Percentiles rank a stretch among this genome's conserved stretches.
Evolutionary conservation across 371 early-diverging fungal genomes (phyloP).

Genomic region (Entomophthora muscae): DNA sequence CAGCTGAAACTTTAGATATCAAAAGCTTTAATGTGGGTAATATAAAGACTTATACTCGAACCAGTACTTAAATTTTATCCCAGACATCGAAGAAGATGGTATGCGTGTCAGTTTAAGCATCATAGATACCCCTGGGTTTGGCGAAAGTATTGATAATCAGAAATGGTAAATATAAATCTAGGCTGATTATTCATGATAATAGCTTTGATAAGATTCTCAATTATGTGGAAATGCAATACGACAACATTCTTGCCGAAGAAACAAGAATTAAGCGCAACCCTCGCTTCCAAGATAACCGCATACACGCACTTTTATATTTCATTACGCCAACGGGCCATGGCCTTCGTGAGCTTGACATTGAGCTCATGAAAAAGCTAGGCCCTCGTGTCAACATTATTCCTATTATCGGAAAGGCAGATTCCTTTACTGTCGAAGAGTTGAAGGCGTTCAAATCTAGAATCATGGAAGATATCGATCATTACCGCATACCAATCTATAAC

Average conservation of each 20-base stretch:
- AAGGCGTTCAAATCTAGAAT: constrained; percentile 70
- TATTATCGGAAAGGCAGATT: constrained; percentile 64
- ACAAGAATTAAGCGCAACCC: constrained; percentile 87
- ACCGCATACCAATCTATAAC: constrained; percentile 80
- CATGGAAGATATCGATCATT: constrained; percentile 83
- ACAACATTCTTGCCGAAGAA: constrained; percentile 90
- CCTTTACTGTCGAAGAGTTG: constrained; percentile 52
- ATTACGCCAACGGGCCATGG: constrained; percentile 95
- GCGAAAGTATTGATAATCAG: constrained; percentile 77
- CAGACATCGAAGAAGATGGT: constrained; percentile 92
- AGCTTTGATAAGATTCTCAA: constrained; percentile 70
- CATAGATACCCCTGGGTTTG: constrained; percentile 96
- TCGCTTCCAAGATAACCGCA: constrained; percentile 90
- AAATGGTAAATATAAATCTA: constrained; percentile 27
- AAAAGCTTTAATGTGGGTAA: constrained; percentile 6
- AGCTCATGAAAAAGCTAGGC: constrained; percentile 83
- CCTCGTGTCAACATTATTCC: constrained; percentile 91
- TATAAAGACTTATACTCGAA: background rate
- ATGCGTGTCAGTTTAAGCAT: constrained; percentile 68
- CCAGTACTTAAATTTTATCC: background rate
- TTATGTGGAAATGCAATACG: constrained; percentile 89
- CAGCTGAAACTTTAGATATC: constrained; percentile 4
- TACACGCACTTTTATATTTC: constrained; percentile 95
- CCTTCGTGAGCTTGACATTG: constrained; percentile 91
- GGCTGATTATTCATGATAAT: background rate